A percentile compares a stretch with the other conserved stretches of the same genome.
phyloP scores from a whole-genome alignment of 805 yeast genomes.

The Cyberlindnera maritima region DNA sequence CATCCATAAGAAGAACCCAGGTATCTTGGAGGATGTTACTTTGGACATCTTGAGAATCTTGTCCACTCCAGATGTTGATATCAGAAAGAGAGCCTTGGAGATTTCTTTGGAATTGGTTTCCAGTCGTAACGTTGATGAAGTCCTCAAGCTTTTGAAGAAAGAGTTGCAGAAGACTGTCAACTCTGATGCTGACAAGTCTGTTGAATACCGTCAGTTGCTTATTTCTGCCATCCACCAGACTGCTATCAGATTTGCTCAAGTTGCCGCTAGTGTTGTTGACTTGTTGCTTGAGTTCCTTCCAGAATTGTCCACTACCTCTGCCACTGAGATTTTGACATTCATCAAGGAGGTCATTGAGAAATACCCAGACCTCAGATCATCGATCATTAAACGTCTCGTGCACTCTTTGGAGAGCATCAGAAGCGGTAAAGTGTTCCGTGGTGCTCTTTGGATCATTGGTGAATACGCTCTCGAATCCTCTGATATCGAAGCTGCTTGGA shows the following conservation, averaged over 20 bases:
- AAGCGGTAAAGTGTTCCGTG: constrained; percentile 89
- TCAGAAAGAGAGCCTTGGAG: constrained; percentile 81
- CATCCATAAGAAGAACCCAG: constrained; percentile 71
- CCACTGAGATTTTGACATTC: constrained; percentile 86
- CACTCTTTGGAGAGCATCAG: constrained; percentile 61
- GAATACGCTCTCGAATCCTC: constrained; percentile 76
- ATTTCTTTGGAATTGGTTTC: constrained; percentile 80
- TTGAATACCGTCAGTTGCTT: constrained; percentile 84
- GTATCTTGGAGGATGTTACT: constrained; percentile 76
- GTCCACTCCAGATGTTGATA: constrained; percentile 87
- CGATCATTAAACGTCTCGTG: constrained; percentile 63
- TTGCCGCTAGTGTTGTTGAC: constrained; percentile 88
- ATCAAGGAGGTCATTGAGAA: constrained; percentile 93
- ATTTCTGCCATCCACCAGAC: constrained; percentile 86
- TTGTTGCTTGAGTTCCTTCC: constrained; percentile 81
- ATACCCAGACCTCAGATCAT: constrained; percentile 72
- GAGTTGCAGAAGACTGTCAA: constrained; percentile 77
- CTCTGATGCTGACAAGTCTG: constrained; percentile 69
- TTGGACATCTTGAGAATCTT: constrained; percentile 85
- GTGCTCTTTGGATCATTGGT: constrained; percentile 94
- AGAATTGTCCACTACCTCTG: constrained; percentile 81
- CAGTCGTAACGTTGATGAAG: constrained; percentile 90
- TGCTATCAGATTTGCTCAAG: constrained; percentile 85
- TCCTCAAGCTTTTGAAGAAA: constrained; percentile 85
- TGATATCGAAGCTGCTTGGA: constrained; percentile 84